Percentiles rank a stretch among this genome's conserved stretches.
phyloP scores from a whole-genome alignment of 1,139 yeast genomes.

The Suhomyces choctaworum region DNA sequence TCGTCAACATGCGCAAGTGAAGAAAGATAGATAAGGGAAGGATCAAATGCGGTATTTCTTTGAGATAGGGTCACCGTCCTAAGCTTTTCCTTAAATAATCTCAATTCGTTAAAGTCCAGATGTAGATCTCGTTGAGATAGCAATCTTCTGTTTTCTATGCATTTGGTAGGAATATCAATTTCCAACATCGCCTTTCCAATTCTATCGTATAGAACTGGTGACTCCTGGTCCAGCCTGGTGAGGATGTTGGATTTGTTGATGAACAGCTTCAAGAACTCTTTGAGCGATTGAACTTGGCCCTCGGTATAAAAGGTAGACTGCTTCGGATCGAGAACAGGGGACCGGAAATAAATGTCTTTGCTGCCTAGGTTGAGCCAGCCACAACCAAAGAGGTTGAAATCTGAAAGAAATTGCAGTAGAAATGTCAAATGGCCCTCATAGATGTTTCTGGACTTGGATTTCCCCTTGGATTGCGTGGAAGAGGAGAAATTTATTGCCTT shows the following conservation, averaged over 20 bases:
- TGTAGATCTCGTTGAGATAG: conserved; percentile 52
- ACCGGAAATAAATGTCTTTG: conserved; percentile 11
- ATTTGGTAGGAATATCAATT: conserved; percentile 60
- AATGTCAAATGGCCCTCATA: conserved; percentile 84
- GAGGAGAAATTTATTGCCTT: conserved; percentile 2
- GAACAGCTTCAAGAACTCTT: conserved; percentile 17
- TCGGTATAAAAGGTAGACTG: conserved; percentile 2
- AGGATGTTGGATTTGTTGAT: conserved; percentile 28
- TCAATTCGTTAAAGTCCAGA: conserved; percentile 43
- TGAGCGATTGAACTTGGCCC: conserved; percentile 8
- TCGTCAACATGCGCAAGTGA: conserved; percentile 63
- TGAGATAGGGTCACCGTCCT: background rate
- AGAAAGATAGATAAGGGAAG: conserved; percentile 41
- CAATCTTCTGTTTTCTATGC: conserved; percentile 55
- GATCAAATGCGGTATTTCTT: background rate
- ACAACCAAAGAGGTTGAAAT: conserved; percentile 83
- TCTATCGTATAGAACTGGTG: conserved; percentile 38
- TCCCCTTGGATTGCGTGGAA: conserved; percentile 16
- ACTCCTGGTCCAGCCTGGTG: conserved; percentile 13
- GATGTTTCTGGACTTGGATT: conserved; percentile 13
- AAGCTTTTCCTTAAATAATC: conserved; percentile 7
- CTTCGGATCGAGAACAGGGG: conserved; percentile 15
- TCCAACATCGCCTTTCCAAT: conserved; percentile 67
- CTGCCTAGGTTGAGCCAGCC: conserved; percentile 57
- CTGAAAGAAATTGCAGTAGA: conserved; percentile 73